These are phyloP conservation scores for Daedalea quercina DNA, from an alignment of 768 basidiomycete genomes.

Conservation along the genomic window DNA sequence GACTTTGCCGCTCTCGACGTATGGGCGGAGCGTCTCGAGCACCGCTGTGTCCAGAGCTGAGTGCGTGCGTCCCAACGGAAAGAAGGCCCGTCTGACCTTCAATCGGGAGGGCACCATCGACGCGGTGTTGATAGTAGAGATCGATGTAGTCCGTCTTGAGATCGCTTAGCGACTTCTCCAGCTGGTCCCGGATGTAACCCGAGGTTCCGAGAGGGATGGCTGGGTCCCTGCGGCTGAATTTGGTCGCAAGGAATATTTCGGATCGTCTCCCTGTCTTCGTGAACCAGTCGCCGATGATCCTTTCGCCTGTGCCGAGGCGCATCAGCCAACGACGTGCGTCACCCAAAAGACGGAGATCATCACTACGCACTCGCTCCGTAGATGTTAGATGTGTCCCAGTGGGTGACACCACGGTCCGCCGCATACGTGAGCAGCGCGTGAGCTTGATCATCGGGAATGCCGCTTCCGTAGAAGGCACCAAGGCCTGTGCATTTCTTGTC, in stretches of 20 bases:
- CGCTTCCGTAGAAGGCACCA: neutral
- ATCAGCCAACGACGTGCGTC: slow-evolving; percentile 27
- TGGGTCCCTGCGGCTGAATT: slow-evolving; percentile 33
- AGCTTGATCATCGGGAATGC: neutral
- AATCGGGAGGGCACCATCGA: neutral
- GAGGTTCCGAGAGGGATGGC: slow-evolving; percentile 28
- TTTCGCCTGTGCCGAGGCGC: neutral
- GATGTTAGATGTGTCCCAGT: slow-evolving; percentile 43
- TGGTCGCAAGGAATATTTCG: slow-evolving; percentile 59
- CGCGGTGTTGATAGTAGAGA: slow-evolving; percentile 34
- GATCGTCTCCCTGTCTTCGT: slow-evolving; percentile 42
- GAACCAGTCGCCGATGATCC: slow-evolving; percentile 31
- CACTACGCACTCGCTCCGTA: slow-evolving; percentile 38
- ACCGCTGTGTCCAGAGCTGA: neutral
- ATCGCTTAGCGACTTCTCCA: slow-evolving; percentile 32
- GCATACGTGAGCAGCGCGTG: slow-evolving; percentile 30
- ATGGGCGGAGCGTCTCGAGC: slow-evolving; percentile 2
- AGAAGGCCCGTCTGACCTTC: no score
- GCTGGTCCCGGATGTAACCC: slow-evolving; percentile 30
- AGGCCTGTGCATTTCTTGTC: neutral
- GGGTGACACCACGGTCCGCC: slow-evolving; percentile 33
- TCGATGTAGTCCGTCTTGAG: slow-evolving; percentile 31
- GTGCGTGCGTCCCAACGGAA: neutral
- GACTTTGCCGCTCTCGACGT: slow-evolving; percentile 22
- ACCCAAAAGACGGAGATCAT: slow-evolving; percentile 25